A percentile compares a stretch with the other conserved stretches of the same genome.
Conservation (phyloP, 2,329 filamentous ascomycete species). For the Pseudogymnoascus destructans region DNA sequence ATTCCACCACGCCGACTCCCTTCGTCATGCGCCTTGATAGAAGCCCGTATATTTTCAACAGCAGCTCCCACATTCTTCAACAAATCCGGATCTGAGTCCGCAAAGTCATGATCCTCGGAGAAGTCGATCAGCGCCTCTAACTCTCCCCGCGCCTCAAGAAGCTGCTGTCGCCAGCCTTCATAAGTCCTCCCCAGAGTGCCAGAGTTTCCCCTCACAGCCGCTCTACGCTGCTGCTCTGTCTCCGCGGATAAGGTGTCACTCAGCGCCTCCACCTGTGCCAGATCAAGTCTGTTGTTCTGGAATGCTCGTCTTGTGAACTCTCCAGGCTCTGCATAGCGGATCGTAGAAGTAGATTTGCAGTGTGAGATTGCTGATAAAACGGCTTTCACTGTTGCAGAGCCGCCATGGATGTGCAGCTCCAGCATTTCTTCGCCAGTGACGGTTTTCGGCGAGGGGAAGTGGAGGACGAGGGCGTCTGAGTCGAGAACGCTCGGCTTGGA, state of each 20-base stretch:
- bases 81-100: slow-evolving; percentile 66
- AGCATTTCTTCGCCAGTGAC: slow-evolving; percentile 88
- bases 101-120: slow-evolving; percentile 92
- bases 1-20: slow-evolving; percentile 77
- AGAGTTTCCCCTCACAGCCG: slow-evolving; percentile 67
- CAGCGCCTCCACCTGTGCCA: slow-evolving; percentile 66
- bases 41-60: slow-evolving; percentile 44
- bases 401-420: slow-evolving; percentile 90
- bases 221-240: slow-evolving; percentile 84
- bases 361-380: slow-evolving; percentile 59
- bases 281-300: slow-evolving; percentile 68
- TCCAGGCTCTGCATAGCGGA: slow-evolving; percentile 85
- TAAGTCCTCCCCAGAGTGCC: slow-evolving; percentile 61
- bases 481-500: slow-evolving; percentile 45
- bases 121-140: slow-evolving; percentile 96
- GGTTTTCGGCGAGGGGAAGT: slow-evolving; percentile 68
- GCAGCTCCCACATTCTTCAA: slow-evolving; percentile 55
- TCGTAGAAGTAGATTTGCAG: slow-evolving; percentile 28
- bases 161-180: slow-evolving; percentile 63
- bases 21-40: slow-evolving; percentile 55
- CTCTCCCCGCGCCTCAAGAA: slow-evolving; percentile 76
- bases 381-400: slow-evolving; percentile 75
- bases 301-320: slow-evolving; percentile 94
- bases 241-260: slow-evolving; percentile 52
- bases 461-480: slow-evolving; percentile 65